Evolutionary conservation across 345 rosid species (phyloP).

Genomic region (Combretum micranthum): DNA sequence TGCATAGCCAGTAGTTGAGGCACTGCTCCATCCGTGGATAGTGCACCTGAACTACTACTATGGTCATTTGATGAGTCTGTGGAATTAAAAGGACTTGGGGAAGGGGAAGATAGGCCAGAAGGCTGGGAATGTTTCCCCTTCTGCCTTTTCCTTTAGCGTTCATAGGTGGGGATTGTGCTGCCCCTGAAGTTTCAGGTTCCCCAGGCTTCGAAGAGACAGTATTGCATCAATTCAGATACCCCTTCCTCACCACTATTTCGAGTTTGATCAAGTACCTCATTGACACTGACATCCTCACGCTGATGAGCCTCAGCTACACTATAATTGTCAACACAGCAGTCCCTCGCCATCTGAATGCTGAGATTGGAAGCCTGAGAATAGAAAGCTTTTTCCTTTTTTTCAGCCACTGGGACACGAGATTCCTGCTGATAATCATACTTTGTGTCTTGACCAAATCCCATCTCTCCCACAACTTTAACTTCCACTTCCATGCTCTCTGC

Average conservation of each 20-base stretch:
- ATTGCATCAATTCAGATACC: constrained; percentile 30
- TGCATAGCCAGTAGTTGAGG: constrained; percentile 58
- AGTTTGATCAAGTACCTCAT: constrained; percentile 29
- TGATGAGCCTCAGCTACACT: constrained; percentile 29
- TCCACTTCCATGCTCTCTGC: constrained; percentile 39
- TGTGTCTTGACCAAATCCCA: constrained; percentile 33
- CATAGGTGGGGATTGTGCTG: constrained; percentile 32
- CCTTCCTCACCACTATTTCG: constrained; percentile 32
- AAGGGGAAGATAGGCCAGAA: constrained; percentile 40
- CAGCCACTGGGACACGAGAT: constrained; percentile 28
- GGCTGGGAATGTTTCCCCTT: constrained; percentile 50
- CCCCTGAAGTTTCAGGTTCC: constrained; percentile 21
- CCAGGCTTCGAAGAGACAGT: constrained; percentile 41
- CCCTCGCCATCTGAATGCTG: constrained; percentile 51
- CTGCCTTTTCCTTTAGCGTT: constrained; percentile 51
- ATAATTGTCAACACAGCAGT: constrained; percentile 29
- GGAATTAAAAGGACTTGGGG: constrained; percentile 45
- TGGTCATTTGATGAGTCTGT: constrained; percentile 45
- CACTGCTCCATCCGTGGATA: constrained; percentile 25
- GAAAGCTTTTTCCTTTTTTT: constrained; percentile 42
- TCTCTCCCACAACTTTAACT: constrained; percentile 61
- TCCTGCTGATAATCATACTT: constrained; percentile 35
- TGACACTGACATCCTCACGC: constrained; percentile 18
- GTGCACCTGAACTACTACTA: constrained; percentile 28
- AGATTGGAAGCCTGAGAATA: constrained; percentile 69